Conservation (phyloP, 345 rosid species). For the Moricandia moricandioides region DNA sequence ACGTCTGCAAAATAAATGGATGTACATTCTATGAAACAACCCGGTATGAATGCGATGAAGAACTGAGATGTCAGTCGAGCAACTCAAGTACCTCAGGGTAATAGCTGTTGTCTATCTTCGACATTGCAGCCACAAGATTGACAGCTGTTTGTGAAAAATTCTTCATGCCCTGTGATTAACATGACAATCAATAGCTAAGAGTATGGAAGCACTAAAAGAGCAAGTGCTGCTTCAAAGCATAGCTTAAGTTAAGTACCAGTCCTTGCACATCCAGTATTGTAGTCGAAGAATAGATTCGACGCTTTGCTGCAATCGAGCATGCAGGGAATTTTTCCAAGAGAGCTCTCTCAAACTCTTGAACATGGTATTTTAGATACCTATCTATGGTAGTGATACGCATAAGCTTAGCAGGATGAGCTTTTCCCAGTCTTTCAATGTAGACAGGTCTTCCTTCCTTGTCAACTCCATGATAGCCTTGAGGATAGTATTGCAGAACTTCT, state of each 20-base stretch:
- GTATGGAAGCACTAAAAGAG: conserved; percentile 12
- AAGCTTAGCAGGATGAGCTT: conserved; percentile 81
- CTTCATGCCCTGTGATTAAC: conserved; percentile 72
- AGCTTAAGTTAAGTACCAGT: conserved; percentile 52
- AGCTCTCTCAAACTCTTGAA: conserved; percentile 93
- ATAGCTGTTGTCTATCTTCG: conserved; percentile 79
- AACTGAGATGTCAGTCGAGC: not conserved
- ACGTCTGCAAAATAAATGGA: conserved; percentile 53
- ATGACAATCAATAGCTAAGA: conserved; percentile 33
- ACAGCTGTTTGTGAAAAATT: conserved; percentile 83
- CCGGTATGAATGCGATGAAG: not conserved
- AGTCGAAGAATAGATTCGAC: conserved; percentile 69
- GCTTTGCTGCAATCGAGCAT: conserved; percentile 87
- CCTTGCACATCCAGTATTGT: conserved; percentile 91
- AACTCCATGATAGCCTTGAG: conserved; percentile 97
- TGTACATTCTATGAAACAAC: not conserved
- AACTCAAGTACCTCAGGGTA: conserved; percentile 82
- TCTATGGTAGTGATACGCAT: conserved; percentile 80
- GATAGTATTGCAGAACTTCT: conserved; percentile 85
- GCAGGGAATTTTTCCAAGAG: conserved; percentile 84
- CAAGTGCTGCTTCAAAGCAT: not conserved
- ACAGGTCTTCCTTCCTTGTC: conserved; percentile 96
- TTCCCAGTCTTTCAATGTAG: conserved; percentile 92
- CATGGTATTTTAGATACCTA: conserved; percentile 86
- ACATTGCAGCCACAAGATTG: conserved; percentile 73